These are phyloP conservation scores for Chrysanthemum lavandulifolium DNA, from an alignment of 129 eudicot genomes.

Conservation along the genomic window DNA sequence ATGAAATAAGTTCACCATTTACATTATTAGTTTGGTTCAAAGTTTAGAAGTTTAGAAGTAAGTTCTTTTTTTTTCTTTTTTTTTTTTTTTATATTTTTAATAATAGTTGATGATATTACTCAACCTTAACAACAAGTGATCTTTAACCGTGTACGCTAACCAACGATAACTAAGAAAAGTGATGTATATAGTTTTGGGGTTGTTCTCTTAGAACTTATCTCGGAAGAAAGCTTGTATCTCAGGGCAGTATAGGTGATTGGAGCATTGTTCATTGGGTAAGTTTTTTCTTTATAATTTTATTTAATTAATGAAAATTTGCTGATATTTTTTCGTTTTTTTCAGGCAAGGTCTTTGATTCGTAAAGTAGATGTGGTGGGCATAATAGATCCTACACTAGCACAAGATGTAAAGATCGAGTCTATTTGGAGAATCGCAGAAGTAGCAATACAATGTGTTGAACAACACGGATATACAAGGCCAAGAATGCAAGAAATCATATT, in stretches of 20 bases:
- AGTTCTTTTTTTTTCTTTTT: too few species aligned
- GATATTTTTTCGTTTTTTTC: constrained; percentile 11
- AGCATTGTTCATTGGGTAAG: constrained; percentile 97
- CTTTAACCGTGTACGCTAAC: too few species aligned
- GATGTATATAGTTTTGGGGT: constrained; percentile 95
- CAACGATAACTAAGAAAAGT: constrained; percentile 91
- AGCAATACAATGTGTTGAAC: constrained; percentile 95
- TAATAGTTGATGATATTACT: too few species aligned
- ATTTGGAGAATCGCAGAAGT: constrained; percentile 95
- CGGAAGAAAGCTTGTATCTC: constrained; percentile 86
- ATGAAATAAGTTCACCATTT: too few species aligned
- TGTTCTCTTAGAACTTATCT: constrained; percentile 81
- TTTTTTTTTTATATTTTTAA: too few species aligned
- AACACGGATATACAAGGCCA: constrained; percentile 69
- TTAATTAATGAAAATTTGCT: not conserved
- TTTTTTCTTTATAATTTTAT: not conserved
- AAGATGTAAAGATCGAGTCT: constrained; percentile 71
- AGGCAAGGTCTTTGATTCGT: constrained; percentile 92
- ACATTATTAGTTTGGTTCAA: too few species aligned
- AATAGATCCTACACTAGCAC: constrained; percentile 69
- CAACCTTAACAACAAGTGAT: too few species aligned
- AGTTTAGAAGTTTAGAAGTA: too few species aligned
- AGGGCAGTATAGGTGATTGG: constrained; percentile 90
- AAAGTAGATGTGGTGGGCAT: constrained; percentile 90
- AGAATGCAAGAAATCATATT: constrained; percentile 87